Conservation (phyloP, 202 grass and related monocot species). For the Sporobolus alterniflorus region DNA sequence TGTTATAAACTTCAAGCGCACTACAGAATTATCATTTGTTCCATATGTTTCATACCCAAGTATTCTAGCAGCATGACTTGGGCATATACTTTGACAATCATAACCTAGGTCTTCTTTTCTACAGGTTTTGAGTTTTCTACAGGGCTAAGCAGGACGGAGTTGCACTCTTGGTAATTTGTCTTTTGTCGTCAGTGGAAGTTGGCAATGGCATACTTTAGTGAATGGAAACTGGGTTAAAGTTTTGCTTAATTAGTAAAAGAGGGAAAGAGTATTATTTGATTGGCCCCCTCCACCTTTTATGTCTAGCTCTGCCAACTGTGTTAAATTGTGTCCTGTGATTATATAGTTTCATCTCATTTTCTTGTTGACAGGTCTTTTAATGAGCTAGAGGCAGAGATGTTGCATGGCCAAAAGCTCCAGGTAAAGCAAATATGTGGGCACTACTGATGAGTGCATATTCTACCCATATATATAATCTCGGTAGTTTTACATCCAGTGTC, state of each 20-base stretch:
- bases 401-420: slow-evolving; percentile 94
- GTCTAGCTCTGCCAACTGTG: too few species aligned
- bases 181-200: too few species aligned
- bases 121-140: slow-evolving; percentile 96
- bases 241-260: too few species aligned
- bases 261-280: too few species aligned
- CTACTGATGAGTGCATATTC: neutral
- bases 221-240: too few species aligned
- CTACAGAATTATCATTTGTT: neutral
- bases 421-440: slow-evolving; percentile 42
- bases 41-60: neutral
- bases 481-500: slow-evolving; percentile 68
- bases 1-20: neutral
- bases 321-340: slow-evolving; percentile 8
- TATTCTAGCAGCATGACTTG: neutral
- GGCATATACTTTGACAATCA: neutral
- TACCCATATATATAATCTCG: slow-evolving; percentile 16
- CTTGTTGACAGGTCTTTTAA: slow-evolving; percentile 74
- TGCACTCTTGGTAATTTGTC: slow-evolving; percentile 65
- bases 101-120: slow-evolving; percentile 8
- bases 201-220: too few species aligned
- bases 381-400: slow-evolving; percentile 89
- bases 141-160: slow-evolving; percentile 92
- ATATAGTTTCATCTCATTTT: slow-evolving; percentile 19
- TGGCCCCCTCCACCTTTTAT: too few species aligned